Base-by-base conservation (phyloP, 768 basidiomycete species). In the Mrakia gelida region DNA sequence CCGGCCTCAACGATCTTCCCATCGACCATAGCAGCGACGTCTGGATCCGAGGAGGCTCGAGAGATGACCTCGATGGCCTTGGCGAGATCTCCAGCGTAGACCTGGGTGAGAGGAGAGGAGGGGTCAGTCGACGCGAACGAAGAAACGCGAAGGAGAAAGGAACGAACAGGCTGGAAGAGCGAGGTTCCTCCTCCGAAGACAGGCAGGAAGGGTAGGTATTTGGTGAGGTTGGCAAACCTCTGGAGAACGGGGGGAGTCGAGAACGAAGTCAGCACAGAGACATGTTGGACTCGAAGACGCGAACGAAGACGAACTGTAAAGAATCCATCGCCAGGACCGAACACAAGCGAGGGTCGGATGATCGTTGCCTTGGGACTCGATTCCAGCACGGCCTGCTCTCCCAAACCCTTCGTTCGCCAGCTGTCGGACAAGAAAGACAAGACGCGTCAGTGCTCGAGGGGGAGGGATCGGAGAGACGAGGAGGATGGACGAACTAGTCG, bases 241-340 rank as follows among this genome's bases (percentile, higher is more conserved):
- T 92, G 80, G 21, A 52, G 41, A 26, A 56, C 16, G 5, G 21
- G 7, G 21, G 3, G 16, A 0, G 32, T 4, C 3, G 30, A n/a
- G 11, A 23, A 34, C 18, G 2, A 1, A 21, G 15, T 52, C 49
- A 52, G 49, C 15, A 18, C 21, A 3, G 11, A 6, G 15, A 45
- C 45, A 3, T 23, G 21, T 23, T 61, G 56, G 16, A 26, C 8
- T 5, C 32, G 23, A 23, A 5, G 3, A 16, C 52, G 23, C 16
- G 52, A 23, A 26, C 16, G 34, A 38, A 32, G 8, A 79, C 89
- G 74, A 75, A 92, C 91, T 78, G 88, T 89, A 83, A 92, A 92
- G 84, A 92, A 91, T 26, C 89, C 88, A 80, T 92, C 91, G 9
- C 90, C 91, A 0, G 90, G 91, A 3, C 91, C 92, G 83, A 92